These are phyloP conservation scores for Sabuloglossum arenarium DNA, from an alignment of 495 filamentous ascomycete genomes.

Conservation along the genomic window DNA sequence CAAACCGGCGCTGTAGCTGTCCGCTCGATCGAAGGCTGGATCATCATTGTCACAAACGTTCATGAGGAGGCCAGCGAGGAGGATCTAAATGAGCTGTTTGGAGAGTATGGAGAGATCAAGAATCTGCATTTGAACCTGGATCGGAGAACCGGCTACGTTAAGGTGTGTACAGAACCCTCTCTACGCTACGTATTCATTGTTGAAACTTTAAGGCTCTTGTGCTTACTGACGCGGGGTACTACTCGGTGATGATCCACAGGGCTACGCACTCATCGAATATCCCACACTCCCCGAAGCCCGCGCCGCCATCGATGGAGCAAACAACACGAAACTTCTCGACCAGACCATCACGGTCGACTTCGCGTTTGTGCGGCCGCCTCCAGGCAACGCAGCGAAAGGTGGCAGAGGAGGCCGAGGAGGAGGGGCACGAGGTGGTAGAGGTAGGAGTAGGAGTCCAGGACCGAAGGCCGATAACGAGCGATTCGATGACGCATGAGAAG, in stretches of 20 bases:
- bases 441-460: slow-evolving; percentile 36
- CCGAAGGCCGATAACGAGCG: not conserved
- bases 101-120: slow-evolving; percentile 93
- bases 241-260: slow-evolving; percentile 27
- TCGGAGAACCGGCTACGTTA: slow-evolving; percentile 89
- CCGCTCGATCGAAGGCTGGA: slow-evolving; percentile 97
- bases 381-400: slow-evolving; percentile 37
- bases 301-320: slow-evolving; percentile 66
- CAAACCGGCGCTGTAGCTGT: slow-evolving; percentile 50
- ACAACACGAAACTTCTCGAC: slow-evolving; percentile 69
- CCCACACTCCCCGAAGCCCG: slow-evolving; percentile 68
- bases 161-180: slow-evolving; percentile 32
- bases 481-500: not conserved
- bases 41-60: slow-evolving; percentile 87
- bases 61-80: slow-evolving; percentile 97
- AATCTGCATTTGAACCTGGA: slow-evolving; percentile 92
- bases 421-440: slow-evolving; percentile 31
- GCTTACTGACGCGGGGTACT: not conserved
- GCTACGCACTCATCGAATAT: slow-evolving; percentile 88
- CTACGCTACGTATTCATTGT: not conserved
- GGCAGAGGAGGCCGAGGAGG: slow-evolving; percentile 26
- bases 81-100: slow-evolving; percentile 83
- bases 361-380: slow-evolving; percentile 88
- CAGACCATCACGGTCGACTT: slow-evolving; percentile 88
- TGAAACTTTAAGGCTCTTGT: not conserved